Base-by-base conservation (phyloP, 1,284 basidiomycete species). In the Pseudozyma pruni region DNA sequence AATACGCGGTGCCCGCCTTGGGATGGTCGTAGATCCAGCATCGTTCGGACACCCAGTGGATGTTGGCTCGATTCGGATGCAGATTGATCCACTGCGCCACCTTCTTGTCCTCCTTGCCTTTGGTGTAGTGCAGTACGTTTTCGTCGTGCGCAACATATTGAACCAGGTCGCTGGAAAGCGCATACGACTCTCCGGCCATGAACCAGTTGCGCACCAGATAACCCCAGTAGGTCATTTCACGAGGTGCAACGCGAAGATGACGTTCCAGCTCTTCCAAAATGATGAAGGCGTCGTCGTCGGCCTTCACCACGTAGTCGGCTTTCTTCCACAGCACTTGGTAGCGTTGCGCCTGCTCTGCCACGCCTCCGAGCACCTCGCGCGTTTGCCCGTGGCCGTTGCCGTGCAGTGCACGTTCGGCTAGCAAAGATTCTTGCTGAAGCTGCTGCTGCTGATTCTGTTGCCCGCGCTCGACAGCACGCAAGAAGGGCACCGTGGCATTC, bases 1-100 rank as follows among this genome's bases (percentile, higher is more conserved):
- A 89, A 82, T 98, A 97, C 14, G 83, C 59, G 85, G 94, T 97
- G 43, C 91, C 90, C 3, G 91, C 89, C 49, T 93, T 90, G 0
- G 95, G 95, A 83, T 97, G 94, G 83, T 98, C 95, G 83, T 98
- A 97, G 72, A 98, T 93, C 92, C 93, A 97, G 83, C 95, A 98
- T 25, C 90, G 88, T 81, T 98, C 95, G 74, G 91, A 90, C 27
- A 88, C 87, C 93, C 93, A 98, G 50, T 92, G 88, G 34, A 98
- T 88, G 69, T 90, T 87, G 32, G 87, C 84, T 11, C 90, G 88
- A 43, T 89, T 88, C 0, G 95, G 95, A 84, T 98, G 94, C 56
- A 89, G 81, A 32, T 87, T 87, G 87, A 98, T 93, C 96, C 95
- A 98, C 74, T 90, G 90, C 3, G 94, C 89, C n/a, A 86, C 85